Evolutionary conservation across 2,329 filamentous ascomycete genomes (phyloP).

Genomic region (Penicillium occitanis): DNA sequence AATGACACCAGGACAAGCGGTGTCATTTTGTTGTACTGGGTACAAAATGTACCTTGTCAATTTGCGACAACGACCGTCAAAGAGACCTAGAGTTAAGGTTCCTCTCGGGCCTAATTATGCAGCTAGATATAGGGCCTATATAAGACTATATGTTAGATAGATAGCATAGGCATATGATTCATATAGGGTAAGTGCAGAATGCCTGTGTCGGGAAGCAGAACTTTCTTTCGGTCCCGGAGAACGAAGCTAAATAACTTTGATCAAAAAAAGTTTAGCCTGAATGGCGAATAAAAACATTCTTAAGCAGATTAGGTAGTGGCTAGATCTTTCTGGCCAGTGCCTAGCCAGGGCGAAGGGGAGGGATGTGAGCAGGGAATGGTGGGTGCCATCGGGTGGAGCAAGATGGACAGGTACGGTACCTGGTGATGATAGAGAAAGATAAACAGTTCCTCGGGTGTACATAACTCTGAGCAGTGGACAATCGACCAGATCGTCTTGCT

Average conservation of each 20-base stretch:
- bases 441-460: neutral
- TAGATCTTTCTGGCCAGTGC: slow-evolving; percentile 1
- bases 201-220: neutral
- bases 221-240: neutral
- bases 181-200: neutral
- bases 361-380: slow-evolving; percentile 1
- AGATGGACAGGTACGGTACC: slow-evolving; percentile 12
- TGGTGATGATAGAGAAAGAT: neutral
- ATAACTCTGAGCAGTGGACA: neutral
- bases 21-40: slow-evolving; percentile 28
- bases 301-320: neutral
- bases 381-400: slow-evolving; percentile 10
- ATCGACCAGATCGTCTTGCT: neutral
- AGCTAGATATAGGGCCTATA: neutral
- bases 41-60: slow-evolving; percentile 9
- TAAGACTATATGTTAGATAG: slow-evolving; percentile 1
- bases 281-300: slow-evolving; percentile 9
- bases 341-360: slow-evolving; percentile 2
- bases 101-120: neutral
- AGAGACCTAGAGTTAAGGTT: neutral
- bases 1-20: slow-evolving; percentile 29
- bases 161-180: neutral
- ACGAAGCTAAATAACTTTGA: neutral
- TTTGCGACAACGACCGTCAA: neutral
- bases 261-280: neutral